Evolutionary conservation across 108 stramenopile species (phyloP).

Genomic region (Tribonema minus): DNA sequence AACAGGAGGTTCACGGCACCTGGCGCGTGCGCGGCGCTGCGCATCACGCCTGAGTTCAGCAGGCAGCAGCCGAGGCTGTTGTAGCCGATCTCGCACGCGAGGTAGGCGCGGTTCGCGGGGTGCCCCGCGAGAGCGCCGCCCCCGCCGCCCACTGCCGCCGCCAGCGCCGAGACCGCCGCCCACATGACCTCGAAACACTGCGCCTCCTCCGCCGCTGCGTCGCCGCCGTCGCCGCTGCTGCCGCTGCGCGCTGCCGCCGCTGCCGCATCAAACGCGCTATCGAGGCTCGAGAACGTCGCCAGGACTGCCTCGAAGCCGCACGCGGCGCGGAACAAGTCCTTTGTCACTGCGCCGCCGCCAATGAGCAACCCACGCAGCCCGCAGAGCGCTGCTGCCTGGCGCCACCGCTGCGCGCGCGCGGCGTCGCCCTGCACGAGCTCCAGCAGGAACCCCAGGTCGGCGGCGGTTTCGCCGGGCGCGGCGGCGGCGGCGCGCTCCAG

Average conservation of each 20-base stretch:
- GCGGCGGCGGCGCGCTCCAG: constrained; percentile 20
- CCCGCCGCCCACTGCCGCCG: constrained; percentile 8
- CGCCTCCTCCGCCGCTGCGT: neutral
- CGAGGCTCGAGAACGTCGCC: constrained; percentile 38
- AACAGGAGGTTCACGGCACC: constrained; percentile 27
- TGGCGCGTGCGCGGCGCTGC: constrained; percentile 18
- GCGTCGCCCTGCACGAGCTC: constrained; percentile 38
- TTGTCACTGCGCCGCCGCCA: neutral
- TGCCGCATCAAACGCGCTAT: constrained; percentile 17
- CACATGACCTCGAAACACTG: constrained; percentile 14
- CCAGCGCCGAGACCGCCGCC: constrained; percentile 17
- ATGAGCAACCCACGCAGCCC: constrained; percentile 14
- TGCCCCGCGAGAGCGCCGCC: constrained; percentile 4
- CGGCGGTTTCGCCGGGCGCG: constrained; percentile 22
- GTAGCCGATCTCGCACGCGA: constrained; percentile 33
- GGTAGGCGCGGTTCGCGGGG: constrained; percentile 28
- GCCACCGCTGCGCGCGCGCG: constrained; percentile 32
- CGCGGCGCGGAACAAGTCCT: constrained; percentile 34
- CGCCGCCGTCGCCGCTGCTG: neutral
- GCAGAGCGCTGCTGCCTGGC: constrained; percentile 26
- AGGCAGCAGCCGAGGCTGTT: constrained; percentile 40
- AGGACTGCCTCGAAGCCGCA: constrained; percentile 39
- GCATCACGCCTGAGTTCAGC: constrained; percentile 34
- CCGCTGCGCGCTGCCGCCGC: neutral
- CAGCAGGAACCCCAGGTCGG: constrained; percentile 30